These are phyloP conservation scores for Bruguiera gymnorhiza DNA, from an alignment of 345 rosid species.

Conservation along the genomic window DNA sequence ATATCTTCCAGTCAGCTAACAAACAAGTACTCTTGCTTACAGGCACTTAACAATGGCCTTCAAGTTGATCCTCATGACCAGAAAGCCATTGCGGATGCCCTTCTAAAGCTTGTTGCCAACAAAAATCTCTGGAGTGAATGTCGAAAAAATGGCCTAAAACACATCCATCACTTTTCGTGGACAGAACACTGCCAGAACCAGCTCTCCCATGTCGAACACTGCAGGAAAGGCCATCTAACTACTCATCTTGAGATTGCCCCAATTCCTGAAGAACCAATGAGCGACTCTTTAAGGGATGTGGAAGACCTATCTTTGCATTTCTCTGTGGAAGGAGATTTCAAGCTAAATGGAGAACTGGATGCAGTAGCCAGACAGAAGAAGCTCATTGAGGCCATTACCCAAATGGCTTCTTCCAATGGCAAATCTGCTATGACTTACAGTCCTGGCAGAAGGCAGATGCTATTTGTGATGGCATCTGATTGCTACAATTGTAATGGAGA, in stretches of 20 bases:
- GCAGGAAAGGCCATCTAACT: conserved; percentile 76
- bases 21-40: conserved; percentile 14
- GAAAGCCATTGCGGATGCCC: conserved; percentile 59
- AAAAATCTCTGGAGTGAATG: conserved; percentile 61
- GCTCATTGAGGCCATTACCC: conserved; percentile 56
- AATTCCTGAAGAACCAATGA: conserved; percentile 75
- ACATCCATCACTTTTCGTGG: conserved; percentile 68
- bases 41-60: conserved; percentile 68
- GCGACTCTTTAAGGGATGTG: conserved; percentile 76
- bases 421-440: conserved; percentile 37
- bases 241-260: conserved; percentile 56
- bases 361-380: conserved; percentile 65
- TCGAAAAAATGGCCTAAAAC: conserved; percentile 55
- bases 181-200: conserved; percentile 74
- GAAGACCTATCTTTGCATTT: conserved; percentile 81
- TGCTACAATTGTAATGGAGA: conserved; percentile 49
- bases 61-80: conserved; percentile 69
- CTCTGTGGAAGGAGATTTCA: conserved; percentile 73
- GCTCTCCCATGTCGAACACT: conserved; percentile 76
- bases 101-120: conserved; percentile 61
- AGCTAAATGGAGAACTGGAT: conserved; percentile 62
- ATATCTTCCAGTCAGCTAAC: conserved; percentile 7
- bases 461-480: conserved; percentile 72
- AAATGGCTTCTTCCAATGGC: conserved; percentile 46
- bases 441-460: conserved; percentile 75